Evolutionary conservation across 805 yeast genomes (phyloP).

Genomic region (Helenozyma baotianmanensis): DNA sequence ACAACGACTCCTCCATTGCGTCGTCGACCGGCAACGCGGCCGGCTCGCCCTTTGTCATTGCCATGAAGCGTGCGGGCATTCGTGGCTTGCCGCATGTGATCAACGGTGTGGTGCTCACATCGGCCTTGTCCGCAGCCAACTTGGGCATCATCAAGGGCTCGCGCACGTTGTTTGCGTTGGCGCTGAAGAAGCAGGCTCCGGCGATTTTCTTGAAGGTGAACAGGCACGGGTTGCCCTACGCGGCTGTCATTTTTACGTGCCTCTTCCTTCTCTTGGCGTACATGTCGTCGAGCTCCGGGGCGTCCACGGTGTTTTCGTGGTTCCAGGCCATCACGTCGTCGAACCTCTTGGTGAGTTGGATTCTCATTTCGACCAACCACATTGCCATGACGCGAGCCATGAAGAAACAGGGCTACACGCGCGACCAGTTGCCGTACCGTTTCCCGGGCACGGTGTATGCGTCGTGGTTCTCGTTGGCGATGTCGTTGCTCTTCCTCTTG

Average conservation of each 20-base stretch:
- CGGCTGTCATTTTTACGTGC: constrained; percentile 20
- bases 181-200: constrained; percentile 37
- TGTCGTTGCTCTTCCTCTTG: constrained; percentile 22
- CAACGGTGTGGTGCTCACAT: constrained; percentile 36
- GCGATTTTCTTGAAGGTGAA: constrained; percentile 26
- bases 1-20: constrained; percentile 22
- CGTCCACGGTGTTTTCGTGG: constrained; percentile 32
- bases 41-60: constrained; percentile 40
- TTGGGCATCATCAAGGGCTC: constrained; percentile 24
- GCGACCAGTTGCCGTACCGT: constrained; percentile 29
- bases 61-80: constrained; percentile 30
- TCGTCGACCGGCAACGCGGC: constrained; percentile 25
- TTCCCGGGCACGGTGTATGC: constrained; percentile 20
- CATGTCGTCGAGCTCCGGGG: constrained; percentile 21
- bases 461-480: constrained; percentile 28
- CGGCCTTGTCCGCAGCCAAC: constrained; percentile 38
- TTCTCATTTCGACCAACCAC: constrained; percentile 27
- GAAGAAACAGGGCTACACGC: constrained; percentile 35
- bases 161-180: constrained; percentile 32
- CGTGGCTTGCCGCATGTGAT: constrained; percentile 32
- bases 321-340: constrained; percentile 30
- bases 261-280: constrained; percentile 34
- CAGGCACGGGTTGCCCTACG: constrained; percentile 27
- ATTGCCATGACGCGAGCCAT: constrained; percentile 29
- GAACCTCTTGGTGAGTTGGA: constrained; percentile 27